phyloP scores from a whole-genome alignment of 805 yeast genomes.

The Barnettozyma populi region DNA sequence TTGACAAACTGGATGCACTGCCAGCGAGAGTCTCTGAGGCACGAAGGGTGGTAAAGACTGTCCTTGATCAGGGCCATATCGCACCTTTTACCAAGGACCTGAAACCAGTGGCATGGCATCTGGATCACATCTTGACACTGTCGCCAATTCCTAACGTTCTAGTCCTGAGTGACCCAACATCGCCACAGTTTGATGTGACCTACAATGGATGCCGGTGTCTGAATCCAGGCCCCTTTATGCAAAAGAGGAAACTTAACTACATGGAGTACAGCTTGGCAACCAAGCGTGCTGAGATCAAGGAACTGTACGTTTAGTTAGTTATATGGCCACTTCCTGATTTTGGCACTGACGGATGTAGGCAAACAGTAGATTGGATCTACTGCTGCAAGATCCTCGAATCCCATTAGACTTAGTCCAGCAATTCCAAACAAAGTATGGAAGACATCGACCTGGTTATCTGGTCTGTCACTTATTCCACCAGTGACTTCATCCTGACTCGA shows the following conservation, averaged over 20 bases:
- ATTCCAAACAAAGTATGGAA: slow-evolving; percentile 90
- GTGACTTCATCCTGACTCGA: slow-evolving; percentile 65
- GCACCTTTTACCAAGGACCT: slow-evolving; percentile 67
- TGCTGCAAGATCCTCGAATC: slow-evolving; percentile 48
- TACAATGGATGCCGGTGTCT: slow-evolving; percentile 79
- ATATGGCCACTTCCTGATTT: slow-evolving; percentile 33
- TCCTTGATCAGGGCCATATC: slow-evolving; percentile 81
- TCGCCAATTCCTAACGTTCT: slow-evolving; percentile 72
- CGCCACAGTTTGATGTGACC: slow-evolving; percentile 66
- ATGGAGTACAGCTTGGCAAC: slow-evolving; percentile 66
- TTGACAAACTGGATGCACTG: slow-evolving; percentile 30
- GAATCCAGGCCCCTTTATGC: slow-evolving; percentile 59
- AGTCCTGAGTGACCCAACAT: slow-evolving; percentile 63
- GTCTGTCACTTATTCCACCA: slow-evolving; percentile 93
- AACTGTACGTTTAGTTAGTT: slow-evolving; percentile 33
- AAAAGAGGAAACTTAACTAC: slow-evolving; percentile 51
- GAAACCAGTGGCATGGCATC: slow-evolving; percentile 64
- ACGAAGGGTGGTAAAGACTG: slow-evolving; percentile 67
- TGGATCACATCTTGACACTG: slow-evolving; percentile 62
- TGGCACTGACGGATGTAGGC: slow-evolving; percentile 41
- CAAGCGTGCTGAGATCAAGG: slow-evolving; percentile 45
- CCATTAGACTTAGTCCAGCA: slow-evolving; percentile 79
- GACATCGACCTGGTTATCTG: slow-evolving; percentile 87
- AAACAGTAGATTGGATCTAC: slow-evolving; percentile 88
- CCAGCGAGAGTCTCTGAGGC: slow-evolving; percentile 52